Conservation (phyloP, 306 rosid genomes). For the Lathyrus aphaca region DNA sequence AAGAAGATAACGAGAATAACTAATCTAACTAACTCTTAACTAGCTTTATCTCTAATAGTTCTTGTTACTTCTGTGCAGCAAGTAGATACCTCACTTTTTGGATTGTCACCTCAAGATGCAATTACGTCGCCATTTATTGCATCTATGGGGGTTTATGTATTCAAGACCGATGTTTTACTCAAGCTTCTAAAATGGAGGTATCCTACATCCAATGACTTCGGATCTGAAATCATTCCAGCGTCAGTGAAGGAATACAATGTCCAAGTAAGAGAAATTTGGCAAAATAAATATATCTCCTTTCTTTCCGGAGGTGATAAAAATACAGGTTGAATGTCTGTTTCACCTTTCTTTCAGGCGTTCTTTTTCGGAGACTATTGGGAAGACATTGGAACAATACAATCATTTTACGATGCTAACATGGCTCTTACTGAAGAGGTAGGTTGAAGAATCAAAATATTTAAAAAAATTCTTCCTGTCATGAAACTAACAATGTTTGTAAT, state of each 20-base stretch:
- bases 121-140: constrained; percentile 73
- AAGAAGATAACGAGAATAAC: too few relatives aligned
- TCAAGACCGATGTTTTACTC: constrained; percentile 75
- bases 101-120: constrained; percentile 70
- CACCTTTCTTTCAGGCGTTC: constrained; percentile 59
- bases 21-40: too few relatives aligned
- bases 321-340: constrained; percentile 19
- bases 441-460: constrained; percentile 30
- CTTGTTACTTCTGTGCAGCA: constrained; percentile 62
- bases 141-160: constrained; percentile 90
- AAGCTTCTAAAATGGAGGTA: constrained; percentile 83
- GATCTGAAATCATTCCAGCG: constrained; percentile 96
- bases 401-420: constrained; percentile 80
- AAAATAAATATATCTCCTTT: constrained; percentile 10
- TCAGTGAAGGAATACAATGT: constrained; percentile 74
- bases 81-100: constrained; percentile 70
- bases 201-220: constrained; percentile 88
- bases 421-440: constrained; percentile 91
- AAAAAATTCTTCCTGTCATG: too few relatives aligned
- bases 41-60: not conserved
- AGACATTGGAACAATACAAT: constrained; percentile 85
- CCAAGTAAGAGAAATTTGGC: constrained; percentile 60
- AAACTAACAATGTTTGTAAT: not conserved
- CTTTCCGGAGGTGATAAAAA: constrained; percentile 15
- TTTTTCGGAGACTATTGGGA: constrained; percentile 92